Evolutionary conservation across 345 rosid species (phyloP).

Genomic region (Anastatica hierochuntica): DNA sequence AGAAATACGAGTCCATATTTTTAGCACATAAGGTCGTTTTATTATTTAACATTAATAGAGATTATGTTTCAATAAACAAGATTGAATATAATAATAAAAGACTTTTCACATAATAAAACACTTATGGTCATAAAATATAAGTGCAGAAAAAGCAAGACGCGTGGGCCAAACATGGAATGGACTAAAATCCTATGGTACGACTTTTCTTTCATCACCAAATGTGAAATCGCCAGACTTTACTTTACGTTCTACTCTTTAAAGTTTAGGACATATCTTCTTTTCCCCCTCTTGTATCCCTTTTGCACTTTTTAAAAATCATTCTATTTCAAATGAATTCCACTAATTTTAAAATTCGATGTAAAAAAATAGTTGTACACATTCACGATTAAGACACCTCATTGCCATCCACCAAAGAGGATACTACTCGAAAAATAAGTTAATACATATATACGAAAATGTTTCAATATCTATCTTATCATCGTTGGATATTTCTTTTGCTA

Average conservation of each 20-base stretch:
- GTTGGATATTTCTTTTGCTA: no score
- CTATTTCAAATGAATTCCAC: background rate
- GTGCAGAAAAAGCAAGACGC: constrained; percentile 21
- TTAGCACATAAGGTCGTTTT: background rate
- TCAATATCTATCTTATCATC: no score
- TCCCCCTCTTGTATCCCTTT: background rate
- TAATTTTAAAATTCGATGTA: background rate
- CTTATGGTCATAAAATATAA: background rate
- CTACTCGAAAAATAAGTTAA: background rate
- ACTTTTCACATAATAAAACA: background rate
- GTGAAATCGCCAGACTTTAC: constrained; percentile 12
- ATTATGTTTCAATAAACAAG: background rate
- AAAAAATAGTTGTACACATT: background rate
- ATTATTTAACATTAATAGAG: background rate
- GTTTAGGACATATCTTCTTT: background rate
- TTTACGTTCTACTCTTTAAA: constrained; percentile 13
- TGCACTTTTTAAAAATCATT: background rate
- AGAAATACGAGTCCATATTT: no score
- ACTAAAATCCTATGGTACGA: constrained; percentile 18
- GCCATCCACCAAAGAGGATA: constrained; percentile 6
- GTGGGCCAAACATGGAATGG: constrained; percentile 23
- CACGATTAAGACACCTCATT: constrained; percentile 18
- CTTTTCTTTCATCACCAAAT: constrained; percentile 23
- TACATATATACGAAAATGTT: background rate
- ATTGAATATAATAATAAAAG: background rate